These are phyloP conservation scores for Ascochyta koolunga DNA, from an alignment of 2,329 filamentous ascomycete genomes.

Conservation along the genomic window DNA sequence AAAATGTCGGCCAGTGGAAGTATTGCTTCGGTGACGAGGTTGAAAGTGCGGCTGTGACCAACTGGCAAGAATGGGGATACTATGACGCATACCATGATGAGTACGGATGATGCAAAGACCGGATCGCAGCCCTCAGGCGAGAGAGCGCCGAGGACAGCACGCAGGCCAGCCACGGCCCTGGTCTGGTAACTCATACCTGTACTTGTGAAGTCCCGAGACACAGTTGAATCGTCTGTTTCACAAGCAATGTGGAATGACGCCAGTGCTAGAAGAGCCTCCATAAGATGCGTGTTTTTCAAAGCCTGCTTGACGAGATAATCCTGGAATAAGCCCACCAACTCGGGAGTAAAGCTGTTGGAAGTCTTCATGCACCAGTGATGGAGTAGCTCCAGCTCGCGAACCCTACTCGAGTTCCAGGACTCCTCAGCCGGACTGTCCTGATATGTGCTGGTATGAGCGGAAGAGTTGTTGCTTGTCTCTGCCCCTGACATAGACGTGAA, in stretches of 20 bases:
- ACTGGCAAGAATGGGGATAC: constrained; percentile 17
- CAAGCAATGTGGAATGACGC: constrained; percentile 19
- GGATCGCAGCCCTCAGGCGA: constrained; percentile 16
- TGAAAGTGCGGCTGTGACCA: background rate
- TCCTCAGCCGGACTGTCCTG: background rate
- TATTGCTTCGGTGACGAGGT: constrained; percentile 14
- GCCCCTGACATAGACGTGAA: background rate
- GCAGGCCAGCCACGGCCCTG: constrained; percentile 10
- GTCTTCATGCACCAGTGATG: constrained; percentile 21
- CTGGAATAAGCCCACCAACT: constrained; percentile 12
- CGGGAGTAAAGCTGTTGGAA: constrained; percentile 15
- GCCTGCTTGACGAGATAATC: constrained; percentile 19
- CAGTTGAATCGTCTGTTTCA: constrained; percentile 4
- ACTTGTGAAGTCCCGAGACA: constrained; percentile 7
- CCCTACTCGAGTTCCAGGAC: background rate
- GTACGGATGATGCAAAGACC: constrained; percentile 13
- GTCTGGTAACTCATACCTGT: constrained; percentile 16
- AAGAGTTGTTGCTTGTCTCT: background rate
- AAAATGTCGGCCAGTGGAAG: constrained; percentile 16
- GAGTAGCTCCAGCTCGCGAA: constrained; percentile 17
- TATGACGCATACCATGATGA: constrained; percentile 22
- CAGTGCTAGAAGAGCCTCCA: constrained; percentile 22
- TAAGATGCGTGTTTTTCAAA: constrained; percentile 19
- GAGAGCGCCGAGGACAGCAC: constrained; percentile 4
- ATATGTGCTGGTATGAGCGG: background rate